Percentiles rank a stretch among this genome's conserved stretches.
Conservation (phyloP, 2,329 filamentous ascomycete species). For the Chrysosporium queenslandicum region DNA sequence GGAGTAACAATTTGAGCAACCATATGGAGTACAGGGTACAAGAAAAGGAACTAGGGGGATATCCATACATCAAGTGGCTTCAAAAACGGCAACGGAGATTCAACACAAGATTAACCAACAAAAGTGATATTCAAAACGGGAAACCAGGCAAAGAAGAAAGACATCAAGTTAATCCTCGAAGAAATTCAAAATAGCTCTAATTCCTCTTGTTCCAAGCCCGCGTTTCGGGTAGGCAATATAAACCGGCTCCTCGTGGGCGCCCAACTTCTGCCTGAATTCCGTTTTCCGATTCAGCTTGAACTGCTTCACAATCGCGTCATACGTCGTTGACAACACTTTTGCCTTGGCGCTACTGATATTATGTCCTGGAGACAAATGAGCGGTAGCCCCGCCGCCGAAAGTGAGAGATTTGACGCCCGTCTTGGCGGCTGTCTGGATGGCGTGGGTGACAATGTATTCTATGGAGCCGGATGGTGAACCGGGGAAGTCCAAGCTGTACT, state of each 20-base stretch:
- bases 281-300: conserved; percentile 74
- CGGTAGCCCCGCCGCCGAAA: conserved; percentile 73
- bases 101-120: no score
- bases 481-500: conserved; percentile 92
- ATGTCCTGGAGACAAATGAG: conserved; percentile 64
- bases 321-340: conserved; percentile 71
- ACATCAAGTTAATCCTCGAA: conserved; percentile 53
- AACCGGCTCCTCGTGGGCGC: conserved; percentile 69
- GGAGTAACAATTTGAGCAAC: no score
- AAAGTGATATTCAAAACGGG: no score
- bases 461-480: conserved; percentile 77
- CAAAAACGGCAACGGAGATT: no score
- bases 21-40: no score
- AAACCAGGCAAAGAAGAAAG: neutral
- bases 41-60: neutral
- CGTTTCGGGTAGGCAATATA: conserved; percentile 86
- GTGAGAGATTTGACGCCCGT: conserved; percentile 60
- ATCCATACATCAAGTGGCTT: neutral
- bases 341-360: conserved; percentile 72
- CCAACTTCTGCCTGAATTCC: conserved; percentile 85
- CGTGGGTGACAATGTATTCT: conserved; percentile 67
- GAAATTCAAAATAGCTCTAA: conserved; percentile 79
- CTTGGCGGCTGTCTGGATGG: conserved; percentile 52
- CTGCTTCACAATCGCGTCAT: conserved; percentile 70
- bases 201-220: conserved; percentile 69